Evolutionary conservation across 768 basidiomycete genomes (phyloP).

Genomic region (Russula ochroleuca): DNA sequence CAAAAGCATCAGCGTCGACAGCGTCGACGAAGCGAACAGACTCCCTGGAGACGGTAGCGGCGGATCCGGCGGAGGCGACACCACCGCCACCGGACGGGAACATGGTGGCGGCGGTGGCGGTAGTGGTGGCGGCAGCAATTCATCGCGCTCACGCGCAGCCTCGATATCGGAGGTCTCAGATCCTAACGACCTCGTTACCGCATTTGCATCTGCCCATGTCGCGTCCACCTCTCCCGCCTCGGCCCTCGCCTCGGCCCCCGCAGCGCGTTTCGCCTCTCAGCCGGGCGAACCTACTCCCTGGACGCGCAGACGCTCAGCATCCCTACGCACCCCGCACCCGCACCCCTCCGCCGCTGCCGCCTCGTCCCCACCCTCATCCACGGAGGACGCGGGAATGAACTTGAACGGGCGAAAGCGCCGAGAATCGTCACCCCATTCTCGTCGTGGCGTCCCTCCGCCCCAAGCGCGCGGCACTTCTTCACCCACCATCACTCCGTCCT

Average conservation of each 20-base stretch:
- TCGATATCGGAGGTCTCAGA: conserved; percentile 19
- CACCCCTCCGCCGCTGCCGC: not conserved
- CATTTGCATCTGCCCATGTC: conserved; percentile 4
- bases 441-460: not conserved
- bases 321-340: conserved; percentile 5
- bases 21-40: not conserved
- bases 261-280: not conserved
- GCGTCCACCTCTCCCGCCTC: not conserved
- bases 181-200: not conserved
- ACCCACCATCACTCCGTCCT: not conserved
- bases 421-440: conserved; percentile 15
- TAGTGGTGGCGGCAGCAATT: not conserved
- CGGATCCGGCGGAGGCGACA: not conserved
- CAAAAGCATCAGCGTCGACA: conserved; percentile 21
- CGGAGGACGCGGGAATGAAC: not conserved
- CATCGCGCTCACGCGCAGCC: conserved; percentile 19
- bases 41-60: not conserved
- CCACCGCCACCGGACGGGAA: not conserved
- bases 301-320: conserved; percentile 16
- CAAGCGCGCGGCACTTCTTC: conserved; percentile 1
- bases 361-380: not conserved
- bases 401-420: conserved; percentile 10
- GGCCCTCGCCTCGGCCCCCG: not conserved
- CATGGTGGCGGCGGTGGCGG: not conserved
- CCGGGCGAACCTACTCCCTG: conserved; percentile 7